Conservation (phyloP, 257 asterid genomes). For the Nicotiana knightiana region DNA sequence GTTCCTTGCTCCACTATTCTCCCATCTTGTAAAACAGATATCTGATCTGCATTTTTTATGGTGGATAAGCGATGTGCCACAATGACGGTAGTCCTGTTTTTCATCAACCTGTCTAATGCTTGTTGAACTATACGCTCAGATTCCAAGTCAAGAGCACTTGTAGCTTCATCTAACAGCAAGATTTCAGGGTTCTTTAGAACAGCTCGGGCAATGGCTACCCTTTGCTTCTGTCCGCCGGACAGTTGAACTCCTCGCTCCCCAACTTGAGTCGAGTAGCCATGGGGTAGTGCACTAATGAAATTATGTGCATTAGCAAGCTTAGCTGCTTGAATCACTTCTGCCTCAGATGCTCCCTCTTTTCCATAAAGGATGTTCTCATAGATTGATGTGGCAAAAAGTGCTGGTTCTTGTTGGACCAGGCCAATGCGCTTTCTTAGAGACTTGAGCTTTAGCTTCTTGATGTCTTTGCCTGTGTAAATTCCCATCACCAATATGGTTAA, state of each 20-base stretch:
- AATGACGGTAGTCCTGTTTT: slow-evolving; percentile 58
- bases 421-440: slow-evolving; percentile 83
- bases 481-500: background rate
- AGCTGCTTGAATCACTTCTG: slow-evolving; percentile 86
- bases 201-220: slow-evolving; percentile 86
- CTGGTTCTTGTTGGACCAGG: slow-evolving; percentile 94
- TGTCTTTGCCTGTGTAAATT: slow-evolving; percentile 65
- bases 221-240: slow-evolving; percentile 80
- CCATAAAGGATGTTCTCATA: slow-evolving; percentile 88
- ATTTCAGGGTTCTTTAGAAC: slow-evolving; percentile 68
- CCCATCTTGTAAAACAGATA: slow-evolving; percentile 71
- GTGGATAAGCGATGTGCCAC: slow-evolving; percentile 80
- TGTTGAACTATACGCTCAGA: slow-evolving; percentile 68
- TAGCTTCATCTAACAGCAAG: slow-evolving; percentile 70
- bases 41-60: slow-evolving; percentile 59
- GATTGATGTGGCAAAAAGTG: slow-evolving; percentile 88
- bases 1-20: slow-evolving; percentile 75
- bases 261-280: slow-evolving; percentile 76
- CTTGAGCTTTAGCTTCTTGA: slow-evolving; percentile 73
- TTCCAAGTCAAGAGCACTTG: slow-evolving; percentile 77
- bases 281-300: slow-evolving; percentile 77
- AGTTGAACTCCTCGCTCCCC: slow-evolving; percentile 86
- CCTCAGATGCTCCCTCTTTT: slow-evolving; percentile 86
- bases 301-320: slow-evolving; percentile 83
- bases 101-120: slow-evolving; percentile 67